These are phyloP conservation scores for Termitomyces sp. DNA, from an alignment of 768 basidiomycete genomes.

Conservation along the genomic window DNA sequence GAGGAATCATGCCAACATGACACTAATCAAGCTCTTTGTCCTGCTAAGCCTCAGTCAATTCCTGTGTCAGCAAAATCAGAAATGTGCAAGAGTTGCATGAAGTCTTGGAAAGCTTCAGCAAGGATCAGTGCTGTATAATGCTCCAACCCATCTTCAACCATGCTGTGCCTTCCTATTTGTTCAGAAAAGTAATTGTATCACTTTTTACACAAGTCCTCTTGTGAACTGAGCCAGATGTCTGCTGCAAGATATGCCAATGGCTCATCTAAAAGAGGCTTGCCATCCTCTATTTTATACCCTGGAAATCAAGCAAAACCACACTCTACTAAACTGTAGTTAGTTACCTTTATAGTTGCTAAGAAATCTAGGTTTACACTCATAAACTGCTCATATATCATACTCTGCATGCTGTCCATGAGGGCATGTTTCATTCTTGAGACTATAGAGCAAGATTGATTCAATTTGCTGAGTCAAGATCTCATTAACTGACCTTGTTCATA, in stretches of 20 bases:
- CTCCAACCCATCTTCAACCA: neutral
- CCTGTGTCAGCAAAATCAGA: neutral
- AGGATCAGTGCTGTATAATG: neutral
- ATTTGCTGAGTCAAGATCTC: neutral
- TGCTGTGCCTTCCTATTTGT: neutral
- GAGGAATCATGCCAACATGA: slow-evolving; percentile 1
- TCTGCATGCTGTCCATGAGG: neutral
- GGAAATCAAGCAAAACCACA: too few relatives aligned
- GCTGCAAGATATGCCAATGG: too few relatives aligned
- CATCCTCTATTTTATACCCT: too few relatives aligned
- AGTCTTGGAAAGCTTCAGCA: neutral
- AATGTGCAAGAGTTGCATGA: neutral
- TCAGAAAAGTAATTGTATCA: neutral
- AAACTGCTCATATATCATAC: neutral
- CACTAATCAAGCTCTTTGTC: neutral
- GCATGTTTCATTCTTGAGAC: neutral
- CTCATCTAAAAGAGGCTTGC: too few relatives aligned
- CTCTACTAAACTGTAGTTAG: too few relatives aligned
- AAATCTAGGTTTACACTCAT: neutral
- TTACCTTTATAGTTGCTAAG: too few relatives aligned
- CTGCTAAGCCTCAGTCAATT: neutral
- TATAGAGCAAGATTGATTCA: neutral
- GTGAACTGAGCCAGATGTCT: too few relatives aligned
- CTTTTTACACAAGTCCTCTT: neutral
- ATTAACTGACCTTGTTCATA: slow-evolving; percentile 1